Conservation (phyloP, 768 basidiomycete species). For the Lyophyllum semitale region DNA sequence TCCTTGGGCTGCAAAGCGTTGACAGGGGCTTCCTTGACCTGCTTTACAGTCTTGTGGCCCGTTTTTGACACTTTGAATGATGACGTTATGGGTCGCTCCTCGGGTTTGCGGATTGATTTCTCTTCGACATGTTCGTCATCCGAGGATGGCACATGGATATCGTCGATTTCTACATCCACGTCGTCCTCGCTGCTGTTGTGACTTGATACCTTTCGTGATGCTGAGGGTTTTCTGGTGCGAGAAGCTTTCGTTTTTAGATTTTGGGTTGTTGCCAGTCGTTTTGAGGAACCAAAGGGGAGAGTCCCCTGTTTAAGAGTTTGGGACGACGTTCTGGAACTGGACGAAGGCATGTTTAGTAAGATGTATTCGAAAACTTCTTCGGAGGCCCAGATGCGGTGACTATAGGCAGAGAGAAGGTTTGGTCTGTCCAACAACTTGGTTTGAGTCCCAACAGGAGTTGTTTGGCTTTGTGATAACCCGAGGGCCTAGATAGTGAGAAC, state of each 20-base stretch:
- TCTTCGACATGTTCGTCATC: slow-evolving; percentile 21
- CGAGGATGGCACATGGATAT: slow-evolving; percentile 22
- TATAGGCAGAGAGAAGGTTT: background rate
- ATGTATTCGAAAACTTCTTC: background rate
- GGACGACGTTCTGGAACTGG: background rate
- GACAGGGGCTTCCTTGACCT: background rate
- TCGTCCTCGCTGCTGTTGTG: slow-evolving; percentile 20
- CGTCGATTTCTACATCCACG: slow-evolving; percentile 24
- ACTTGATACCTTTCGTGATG: slow-evolving; percentile 9
- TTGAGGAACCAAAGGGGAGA: slow-evolving; percentile 45
- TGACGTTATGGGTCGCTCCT: background rate
- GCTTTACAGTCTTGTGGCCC: background rate
- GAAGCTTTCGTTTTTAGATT: slow-evolving; percentile 23
- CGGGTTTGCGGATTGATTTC: background rate
- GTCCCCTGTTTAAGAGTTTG: slow-evolving; percentile 43
- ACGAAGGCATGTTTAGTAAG: background rate
- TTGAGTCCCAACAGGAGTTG: background rate
- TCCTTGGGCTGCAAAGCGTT: slow-evolving; percentile 1
- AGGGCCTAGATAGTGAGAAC: background rate
- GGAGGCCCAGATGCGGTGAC: background rate
- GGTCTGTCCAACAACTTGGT: background rate
- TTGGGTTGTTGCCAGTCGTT: slow-evolving; percentile 39
- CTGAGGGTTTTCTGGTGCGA: slow-evolving; percentile 12
- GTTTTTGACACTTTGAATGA: background rate
- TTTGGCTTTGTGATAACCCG: background rate